Evolutionary conservation across 2,329 filamentous ascomycete genomes (phyloP).

Genomic region (Fusarium chlamydosporum): DNA sequence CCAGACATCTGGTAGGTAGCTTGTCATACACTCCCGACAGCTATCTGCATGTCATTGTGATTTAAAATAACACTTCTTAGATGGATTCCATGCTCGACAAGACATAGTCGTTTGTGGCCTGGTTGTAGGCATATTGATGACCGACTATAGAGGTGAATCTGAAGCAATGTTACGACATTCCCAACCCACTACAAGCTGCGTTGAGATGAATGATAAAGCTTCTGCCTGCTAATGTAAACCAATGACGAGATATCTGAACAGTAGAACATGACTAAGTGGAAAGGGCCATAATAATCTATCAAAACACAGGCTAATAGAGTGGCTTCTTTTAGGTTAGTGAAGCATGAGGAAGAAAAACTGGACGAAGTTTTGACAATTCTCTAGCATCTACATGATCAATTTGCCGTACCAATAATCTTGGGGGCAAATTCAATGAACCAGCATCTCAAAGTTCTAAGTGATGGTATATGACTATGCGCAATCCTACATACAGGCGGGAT

Average conservation of each 20-base stretch:
- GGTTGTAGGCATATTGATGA: too few relatives aligned
- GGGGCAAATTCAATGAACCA: not conserved
- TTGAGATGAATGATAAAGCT: not conserved
- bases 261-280: too few relatives aligned
- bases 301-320: too few relatives aligned
- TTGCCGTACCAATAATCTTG: not conserved
- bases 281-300: too few relatives aligned
- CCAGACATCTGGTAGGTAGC: too few relatives aligned
- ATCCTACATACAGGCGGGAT: constrained; percentile 53
- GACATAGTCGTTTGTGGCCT: too few relatives aligned
- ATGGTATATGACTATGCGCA: constrained; percentile 51
- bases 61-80: too few relatives aligned
- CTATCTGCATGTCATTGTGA: not conserved
- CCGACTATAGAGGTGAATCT: not conserved
- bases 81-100: too few relatives aligned
- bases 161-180: not conserved
- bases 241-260: too few relatives aligned
- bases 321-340: not conserved
- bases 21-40: too few relatives aligned
- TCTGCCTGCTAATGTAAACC: too few relatives aligned
- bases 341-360: not conserved
- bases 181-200: too few relatives aligned
- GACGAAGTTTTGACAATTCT: not conserved
- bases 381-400: not conserved
- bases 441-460: constrained; percentile 20